A percentile compares a stretch with the other conserved stretches of the same genome.
These are phyloP conservation scores for Dioscorea cayenensis DNA, from an alignment of 116 monocot species.

Conservation along the genomic window DNA sequence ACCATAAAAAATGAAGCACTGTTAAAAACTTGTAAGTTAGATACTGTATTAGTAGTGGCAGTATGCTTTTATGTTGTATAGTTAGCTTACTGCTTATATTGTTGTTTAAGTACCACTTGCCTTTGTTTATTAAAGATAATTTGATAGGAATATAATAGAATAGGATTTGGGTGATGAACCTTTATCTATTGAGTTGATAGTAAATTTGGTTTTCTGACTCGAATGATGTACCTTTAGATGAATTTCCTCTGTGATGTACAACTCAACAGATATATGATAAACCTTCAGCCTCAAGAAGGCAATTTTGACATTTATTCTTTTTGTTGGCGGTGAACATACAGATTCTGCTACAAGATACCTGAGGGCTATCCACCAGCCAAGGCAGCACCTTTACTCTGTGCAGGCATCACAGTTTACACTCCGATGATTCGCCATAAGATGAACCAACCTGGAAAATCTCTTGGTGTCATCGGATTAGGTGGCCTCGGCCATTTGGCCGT, in stretches of 20 bases:
- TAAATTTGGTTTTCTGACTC: too few relatives aligned
- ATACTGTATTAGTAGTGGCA: too few relatives aligned
- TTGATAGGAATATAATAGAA: too few relatives aligned
- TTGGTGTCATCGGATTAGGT: slow-evolving; percentile 80
- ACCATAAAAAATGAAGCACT: too few relatives aligned
- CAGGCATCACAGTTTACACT: slow-evolving; percentile 82
- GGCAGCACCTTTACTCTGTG: slow-evolving; percentile 65
- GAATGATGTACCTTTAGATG: too few relatives aligned
- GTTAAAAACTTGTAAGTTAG: too few relatives aligned
- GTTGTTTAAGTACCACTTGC: too few relatives aligned
- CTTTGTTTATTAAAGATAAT: too few relatives aligned
- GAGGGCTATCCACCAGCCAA: slow-evolving; percentile 55
- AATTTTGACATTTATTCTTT: not conserved
- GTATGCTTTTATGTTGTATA: too few relatives aligned
- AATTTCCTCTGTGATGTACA: not conserved
- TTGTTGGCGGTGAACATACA: slow-evolving; percentile 8
- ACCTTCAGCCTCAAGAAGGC: not conserved
- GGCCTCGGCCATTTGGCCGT: slow-evolving; percentile 92
- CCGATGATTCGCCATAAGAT: slow-evolving; percentile 86
- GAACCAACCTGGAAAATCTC: slow-evolving; percentile 91
- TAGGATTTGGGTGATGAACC: too few relatives aligned
- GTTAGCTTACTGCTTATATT: too few relatives aligned
- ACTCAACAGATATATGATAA: not conserved
- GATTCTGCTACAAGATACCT: slow-evolving; percentile 83
- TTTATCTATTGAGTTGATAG: too few relatives aligned